A percentile compares a stretch with the other conserved stretches of the same genome.
Conservation (phyloP, 1,139 yeast species). For the Yamadazyma sp. region DNA sequence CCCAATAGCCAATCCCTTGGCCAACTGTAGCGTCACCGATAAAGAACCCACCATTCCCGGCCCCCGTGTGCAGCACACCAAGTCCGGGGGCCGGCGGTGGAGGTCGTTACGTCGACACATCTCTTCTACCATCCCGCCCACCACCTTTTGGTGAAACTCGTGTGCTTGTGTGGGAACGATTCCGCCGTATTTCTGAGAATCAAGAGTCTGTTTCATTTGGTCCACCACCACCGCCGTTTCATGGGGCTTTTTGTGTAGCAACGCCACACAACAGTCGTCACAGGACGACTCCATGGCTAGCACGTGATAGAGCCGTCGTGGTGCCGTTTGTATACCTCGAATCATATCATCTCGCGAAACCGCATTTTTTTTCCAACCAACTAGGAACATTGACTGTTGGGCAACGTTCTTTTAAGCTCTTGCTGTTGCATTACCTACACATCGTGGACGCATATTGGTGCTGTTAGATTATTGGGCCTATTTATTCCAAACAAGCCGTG, state of each 20-base stretch:
- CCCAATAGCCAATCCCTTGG: conserved; percentile 80
- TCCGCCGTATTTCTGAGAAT: conserved; percentile 73
- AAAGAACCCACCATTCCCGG: conserved; percentile 97
- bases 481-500: too few relatives aligned
- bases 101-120: conserved; percentile 28
- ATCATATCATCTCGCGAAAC: not conserved
- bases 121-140: conserved; percentile 32
- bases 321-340: not conserved
- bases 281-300: conserved; percentile 92
- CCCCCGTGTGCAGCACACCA: conserved; percentile 89
- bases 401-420: not conserved
- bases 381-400: not conserved
- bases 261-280: conserved; percentile 89
- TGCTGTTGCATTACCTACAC: too few relatives aligned
- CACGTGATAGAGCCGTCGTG: conserved; percentile 52
- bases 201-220: conserved; percentile 64
- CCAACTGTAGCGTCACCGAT: conserved; percentile 78
- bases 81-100: conserved; percentile 52
- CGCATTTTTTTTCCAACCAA: not conserved
- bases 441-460: too few relatives aligned
- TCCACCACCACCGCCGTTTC: conserved; percentile 53
- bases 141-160: conserved; percentile 64
- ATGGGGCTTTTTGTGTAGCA: conserved; percentile 50
- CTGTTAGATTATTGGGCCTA: too few relatives aligned
- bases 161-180: conserved; percentile 87